Percentiles rank a stretch among this genome's conserved stretches.
Evolutionary conservation across 2,329 filamentous ascomycete genomes (phyloP).

Genomic region (Verticillium albo-atrum): DNA sequence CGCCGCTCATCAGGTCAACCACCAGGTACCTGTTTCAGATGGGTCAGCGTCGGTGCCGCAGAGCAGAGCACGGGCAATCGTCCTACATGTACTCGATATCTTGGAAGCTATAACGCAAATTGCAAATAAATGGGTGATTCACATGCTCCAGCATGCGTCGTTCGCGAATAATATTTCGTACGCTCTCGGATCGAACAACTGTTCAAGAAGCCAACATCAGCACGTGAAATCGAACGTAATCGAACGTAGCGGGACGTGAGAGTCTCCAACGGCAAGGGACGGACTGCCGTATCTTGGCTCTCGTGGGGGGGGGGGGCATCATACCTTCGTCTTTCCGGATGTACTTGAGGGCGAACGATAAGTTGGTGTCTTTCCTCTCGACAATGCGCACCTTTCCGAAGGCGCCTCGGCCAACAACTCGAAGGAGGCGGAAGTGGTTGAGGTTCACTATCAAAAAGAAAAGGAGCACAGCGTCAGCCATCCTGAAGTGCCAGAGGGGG

Average conservation of each 20-base stretch:
- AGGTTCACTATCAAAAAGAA: conserved; percentile 67
- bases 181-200: conserved; percentile 97
- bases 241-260: background rate
- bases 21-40: conserved; percentile 78
- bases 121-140: conserved; percentile 97
- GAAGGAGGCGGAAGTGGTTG: conserved; percentile 91
- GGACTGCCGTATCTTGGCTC: background rate
- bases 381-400: conserved; percentile 99
- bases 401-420: conserved; percentile 94
- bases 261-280: background rate
- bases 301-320: conserved; percentile 19
- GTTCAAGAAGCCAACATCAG: conserved; percentile 10
- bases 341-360: conserved; percentile 96
- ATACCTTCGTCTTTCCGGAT: conserved; percentile 97
- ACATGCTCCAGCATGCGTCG: conserved; percentile 96
- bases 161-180: conserved; percentile 96
- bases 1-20: conserved; percentile 96
- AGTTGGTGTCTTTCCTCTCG: conserved; percentile 88
- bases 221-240: background rate
- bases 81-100: conserved; percentile 97
- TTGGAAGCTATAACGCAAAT: conserved; percentile 97
- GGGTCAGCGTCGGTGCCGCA: background rate
- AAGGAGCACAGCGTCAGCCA: conserved; percentile 9
- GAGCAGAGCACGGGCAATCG: conserved; percentile 29
- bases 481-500: background rate